A percentile compares a stretch with the other conserved stretches of the same genome.
phyloP scores from a whole-genome alignment of 2,329 filamentous ascomycete species.

The Botrytis paeoniae region DNA sequence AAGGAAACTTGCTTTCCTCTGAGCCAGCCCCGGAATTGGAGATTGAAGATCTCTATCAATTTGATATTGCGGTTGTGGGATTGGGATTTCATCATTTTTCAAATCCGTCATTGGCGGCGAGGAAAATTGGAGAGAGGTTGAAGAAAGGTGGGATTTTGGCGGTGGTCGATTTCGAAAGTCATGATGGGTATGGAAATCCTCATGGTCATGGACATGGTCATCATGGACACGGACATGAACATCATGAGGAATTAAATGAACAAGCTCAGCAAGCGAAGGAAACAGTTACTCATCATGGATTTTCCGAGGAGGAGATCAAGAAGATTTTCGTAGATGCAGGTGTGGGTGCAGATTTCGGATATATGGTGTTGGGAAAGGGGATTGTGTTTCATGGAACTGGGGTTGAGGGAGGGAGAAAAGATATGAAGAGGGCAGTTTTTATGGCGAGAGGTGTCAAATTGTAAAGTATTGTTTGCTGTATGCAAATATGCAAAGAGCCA shows the following conservation, averaged over 20 bases:
- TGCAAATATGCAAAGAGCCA: background rate
- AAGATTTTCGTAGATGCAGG: slow-evolving; percentile 64
- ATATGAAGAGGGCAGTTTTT: slow-evolving; percentile 28
- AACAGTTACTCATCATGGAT: slow-evolving; percentile 65
- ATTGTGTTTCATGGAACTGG: slow-evolving; percentile 29
- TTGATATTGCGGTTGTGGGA: slow-evolving; percentile 65
- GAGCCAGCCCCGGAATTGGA: background rate
- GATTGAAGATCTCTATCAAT: slow-evolving; percentile 56
- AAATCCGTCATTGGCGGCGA: slow-evolving; percentile 58
- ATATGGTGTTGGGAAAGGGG: slow-evolving; percentile 39
- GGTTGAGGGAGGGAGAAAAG: slow-evolving; percentile 11
- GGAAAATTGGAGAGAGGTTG: slow-evolving; percentile 58
- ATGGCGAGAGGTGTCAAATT: slow-evolving; percentile 28
- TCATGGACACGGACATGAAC: slow-evolving; percentile 31
- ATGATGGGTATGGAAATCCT: slow-evolving; percentile 37
- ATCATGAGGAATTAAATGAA: background rate
- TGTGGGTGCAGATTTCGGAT: slow-evolving; percentile 53
- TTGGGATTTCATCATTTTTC: slow-evolving; percentile 67
- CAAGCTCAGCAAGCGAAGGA: slow-evolving; percentile 40
- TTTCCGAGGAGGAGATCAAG: slow-evolving; percentile 57
- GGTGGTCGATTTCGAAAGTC: slow-evolving; percentile 65
- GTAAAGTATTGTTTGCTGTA: background rate
- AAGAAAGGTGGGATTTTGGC: slow-evolving; percentile 64
- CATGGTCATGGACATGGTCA: slow-evolving; percentile 31
- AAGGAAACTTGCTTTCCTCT: slow-evolving; percentile 53